These are phyloP conservation scores for Pleurotus ostreatus DNA, from an alignment of 768 basidiomycete species.

Conservation along the genomic window DNA sequence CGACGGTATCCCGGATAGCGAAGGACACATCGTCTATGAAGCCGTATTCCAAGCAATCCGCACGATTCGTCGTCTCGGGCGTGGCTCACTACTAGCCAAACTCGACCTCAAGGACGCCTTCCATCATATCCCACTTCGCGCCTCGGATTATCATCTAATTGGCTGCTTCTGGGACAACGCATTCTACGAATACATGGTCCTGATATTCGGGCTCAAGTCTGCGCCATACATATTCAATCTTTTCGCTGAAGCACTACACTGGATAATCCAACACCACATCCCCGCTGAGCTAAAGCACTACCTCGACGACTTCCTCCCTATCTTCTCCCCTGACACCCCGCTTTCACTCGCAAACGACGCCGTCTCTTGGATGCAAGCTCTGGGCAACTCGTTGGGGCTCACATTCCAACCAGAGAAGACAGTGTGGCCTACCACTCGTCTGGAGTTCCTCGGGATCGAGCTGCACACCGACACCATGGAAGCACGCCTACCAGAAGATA, in stretches of 20 bases:
- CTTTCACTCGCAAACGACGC: constrained; percentile 11
- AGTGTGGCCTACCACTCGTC: constrained; percentile 15
- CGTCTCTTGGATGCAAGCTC: constrained; percentile 24
- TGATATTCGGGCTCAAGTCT: constrained; percentile 35
- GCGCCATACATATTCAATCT: neutral
- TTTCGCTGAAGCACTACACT: too few relatives aligned
- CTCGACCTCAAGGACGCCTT: constrained; percentile 14
- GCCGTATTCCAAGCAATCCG: neutral
- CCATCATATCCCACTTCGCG: constrained; percentile 9
- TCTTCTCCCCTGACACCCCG: constrained; percentile 15
- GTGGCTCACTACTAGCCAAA: neutral
- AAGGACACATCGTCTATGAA: neutral
- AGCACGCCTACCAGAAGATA: constrained; percentile 27
- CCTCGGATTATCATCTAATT: constrained; percentile 19
- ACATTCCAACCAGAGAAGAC: constrained; percentile 24
- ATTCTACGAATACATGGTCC: neutral
- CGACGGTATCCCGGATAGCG: constrained; percentile 3
- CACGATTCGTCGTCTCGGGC: neutral
- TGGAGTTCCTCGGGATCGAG: neutral
- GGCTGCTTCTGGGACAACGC: neutral
- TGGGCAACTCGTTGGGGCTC: constrained; percentile 24
- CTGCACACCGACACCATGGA: constrained; percentile 20
- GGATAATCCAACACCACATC: constrained; percentile 19
- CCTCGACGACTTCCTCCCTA: constrained; percentile 30
- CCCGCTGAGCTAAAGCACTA: constrained; percentile 26